Evolutionary conservation across 2,329 filamentous ascomycete species (phyloP).

Genomic region (Chalara sp.): DNA sequence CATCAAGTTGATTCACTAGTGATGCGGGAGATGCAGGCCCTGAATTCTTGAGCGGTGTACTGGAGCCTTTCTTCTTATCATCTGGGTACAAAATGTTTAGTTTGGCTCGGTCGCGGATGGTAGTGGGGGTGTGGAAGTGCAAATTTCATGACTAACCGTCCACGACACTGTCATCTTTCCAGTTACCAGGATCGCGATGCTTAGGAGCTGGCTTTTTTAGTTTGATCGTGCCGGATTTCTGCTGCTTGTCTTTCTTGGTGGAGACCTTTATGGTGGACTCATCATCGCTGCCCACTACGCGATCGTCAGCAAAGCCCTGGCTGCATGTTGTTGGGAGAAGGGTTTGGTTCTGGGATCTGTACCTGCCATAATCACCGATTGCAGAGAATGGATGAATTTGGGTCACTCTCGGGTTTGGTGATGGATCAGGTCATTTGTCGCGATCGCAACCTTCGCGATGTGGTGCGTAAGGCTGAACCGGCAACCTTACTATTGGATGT

Average conservation of each 20-base stretch:
- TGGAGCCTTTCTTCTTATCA: slow-evolving; percentile 47
- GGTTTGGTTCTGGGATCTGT: too few species aligned
- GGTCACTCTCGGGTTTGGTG: too few species aligned
- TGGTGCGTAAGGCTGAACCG: too few species aligned
- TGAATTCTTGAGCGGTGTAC: slow-evolving; percentile 32
- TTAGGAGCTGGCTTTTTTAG: slow-evolving; percentile 58
- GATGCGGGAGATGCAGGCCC: slow-evolving; percentile 43
- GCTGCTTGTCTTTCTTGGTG: slow-evolving; percentile 32
- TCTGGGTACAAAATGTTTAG: slow-evolving; percentile 28
- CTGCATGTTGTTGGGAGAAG: too few species aligned
- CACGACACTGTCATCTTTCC: slow-evolving; percentile 59
- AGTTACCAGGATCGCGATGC: slow-evolving; percentile 61
- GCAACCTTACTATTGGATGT: too few species aligned
- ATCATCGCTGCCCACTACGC: slow-evolving; percentile 33
- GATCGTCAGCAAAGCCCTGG: too few species aligned
- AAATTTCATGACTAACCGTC: slow-evolving; percentile 42
- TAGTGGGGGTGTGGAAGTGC: background rate
- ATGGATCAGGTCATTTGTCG: too few species aligned
- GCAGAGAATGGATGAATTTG: too few species aligned
- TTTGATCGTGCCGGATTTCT: slow-evolving; percentile 46
- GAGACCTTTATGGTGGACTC: slow-evolving; percentile 58
- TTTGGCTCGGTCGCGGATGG: background rate
- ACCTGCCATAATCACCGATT: too few species aligned
- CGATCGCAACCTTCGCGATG: too few species aligned
- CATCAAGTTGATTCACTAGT: slow-evolving; percentile 64